Evolutionary conservation across 768 basidiomycete species (phyloP), one percentile per base, ranked within the genome.

Genomic region (Cubamyces lactineus): DNA sequence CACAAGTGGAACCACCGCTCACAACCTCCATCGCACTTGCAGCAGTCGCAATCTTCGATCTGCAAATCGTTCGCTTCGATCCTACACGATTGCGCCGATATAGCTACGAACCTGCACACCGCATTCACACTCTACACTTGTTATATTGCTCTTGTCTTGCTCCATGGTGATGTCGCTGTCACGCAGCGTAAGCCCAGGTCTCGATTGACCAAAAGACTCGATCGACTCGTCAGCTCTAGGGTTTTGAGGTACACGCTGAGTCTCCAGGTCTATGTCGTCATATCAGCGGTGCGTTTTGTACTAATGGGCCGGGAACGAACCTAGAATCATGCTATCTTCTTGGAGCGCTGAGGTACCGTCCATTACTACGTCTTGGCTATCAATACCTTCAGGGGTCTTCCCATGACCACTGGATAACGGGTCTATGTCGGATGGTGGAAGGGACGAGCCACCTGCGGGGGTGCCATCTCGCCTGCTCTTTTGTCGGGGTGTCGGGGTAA

Each of bases 1-100:
- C 91, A 94, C 45, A 86, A 67, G 71, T 94, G 92, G 70, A 83
- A 88, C 90, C 90, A 92, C 59, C 77, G 81, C 17, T 77, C 77
- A 72, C 92, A 92, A n/a, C 79, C 84, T 9, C 85, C 86, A 61
- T 92, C 89, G 68, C 91, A 94, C 57, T 84, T 79, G 58, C 84
- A 80, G 28, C 66, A 69, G 23, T 81, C 78, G 30, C 61, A 67
- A 63, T 88, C 87, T 28, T 86, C 85, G 16, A 78, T 68, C 88
- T 91, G 69, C 13, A 3, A 24, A 8, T 6, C 13, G n/a, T 38
- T 46, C 24, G 53, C 26, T 46, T 30, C 6, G 1, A 26, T 24
- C 11, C 17, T 23, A 2, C 9, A n/a, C 16, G 5, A 42, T 13
- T 5, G n/a, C 17, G 28, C n/a, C 59, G 26, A 26, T 11, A 51